Conservation (phyloP, 345 rosid genomes). For the Linum usitatissimum region DNA sequence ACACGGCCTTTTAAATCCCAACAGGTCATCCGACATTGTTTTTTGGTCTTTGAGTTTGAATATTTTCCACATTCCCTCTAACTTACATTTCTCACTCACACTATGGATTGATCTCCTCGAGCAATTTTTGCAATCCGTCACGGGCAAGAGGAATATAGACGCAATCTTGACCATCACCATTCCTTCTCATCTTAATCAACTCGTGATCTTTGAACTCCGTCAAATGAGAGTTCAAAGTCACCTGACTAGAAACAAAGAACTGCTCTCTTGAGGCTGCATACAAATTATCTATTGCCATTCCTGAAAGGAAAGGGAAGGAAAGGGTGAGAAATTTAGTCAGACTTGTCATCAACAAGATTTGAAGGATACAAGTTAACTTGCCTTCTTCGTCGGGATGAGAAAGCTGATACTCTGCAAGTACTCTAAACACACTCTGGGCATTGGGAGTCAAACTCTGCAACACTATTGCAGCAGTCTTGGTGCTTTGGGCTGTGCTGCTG, state of each 20-base stretch:
- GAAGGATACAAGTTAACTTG: slow-evolving; percentile 9
- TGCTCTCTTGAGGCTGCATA: slow-evolving; percentile 63
- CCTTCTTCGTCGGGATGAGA: slow-evolving; percentile 88
- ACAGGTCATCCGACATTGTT: too few relatives aligned
- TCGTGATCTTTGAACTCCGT: slow-evolving; percentile 94
- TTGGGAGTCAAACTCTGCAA: slow-evolving; percentile 88
- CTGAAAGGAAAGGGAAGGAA: slow-evolving; percentile 24
- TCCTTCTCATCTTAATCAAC: slow-evolving; percentile 64
- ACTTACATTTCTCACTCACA: too few relatives aligned
- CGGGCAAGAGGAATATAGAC: slow-evolving; percentile 55
- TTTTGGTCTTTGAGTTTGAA: too few relatives aligned
- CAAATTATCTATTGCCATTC: slow-evolving; percentile 59
- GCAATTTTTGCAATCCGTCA: slow-evolving; percentile 55
- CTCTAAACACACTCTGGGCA: slow-evolving; percentile 81
- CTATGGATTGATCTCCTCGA: slow-evolving; percentile 46
- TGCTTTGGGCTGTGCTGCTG: slow-evolving; percentile 50
- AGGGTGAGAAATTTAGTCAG: neutral
- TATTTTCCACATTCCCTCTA: too few relatives aligned
- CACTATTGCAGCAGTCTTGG: slow-evolving; percentile 83
- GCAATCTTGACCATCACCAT: slow-evolving; percentile 86
- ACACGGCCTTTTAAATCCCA: too few relatives aligned
- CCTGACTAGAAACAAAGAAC: slow-evolving; percentile 83
- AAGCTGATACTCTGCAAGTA: slow-evolving; percentile 68
- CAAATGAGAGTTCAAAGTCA: slow-evolving; percentile 76
- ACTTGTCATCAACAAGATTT: neutral